Base-by-base conservation (phyloP, 1,284 basidiomycete genomes). In the Vanrija pseudolonga region DNA sequence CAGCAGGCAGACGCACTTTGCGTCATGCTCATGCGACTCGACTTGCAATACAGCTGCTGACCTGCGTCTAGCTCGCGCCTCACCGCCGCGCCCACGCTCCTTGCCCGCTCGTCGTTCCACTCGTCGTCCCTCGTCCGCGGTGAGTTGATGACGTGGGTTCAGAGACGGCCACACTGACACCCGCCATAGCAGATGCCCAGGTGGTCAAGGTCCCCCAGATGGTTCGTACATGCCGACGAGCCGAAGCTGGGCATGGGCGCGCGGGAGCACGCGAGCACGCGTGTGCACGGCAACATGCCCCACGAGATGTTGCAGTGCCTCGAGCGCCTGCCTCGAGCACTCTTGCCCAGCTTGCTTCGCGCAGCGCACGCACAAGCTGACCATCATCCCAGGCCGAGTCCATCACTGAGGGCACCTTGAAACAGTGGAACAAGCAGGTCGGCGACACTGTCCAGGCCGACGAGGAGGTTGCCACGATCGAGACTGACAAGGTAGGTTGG, bases 401-500 rank as follows among this genome's bases (percentile, higher is more conserved):
- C 64, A 96, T 98, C 78, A 91, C 91, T 17, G 95, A 98, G 78
- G 95, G 95, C 51, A 98, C 95, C 6, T 81, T 98, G 59, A 97
- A 94, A 79, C 83, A 90, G 59, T 98, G 93, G 92, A 82, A 83
- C 68, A 98, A 98, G 80, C 85, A 94, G 78, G 86, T 90, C 48
- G 95, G 95, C 42, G 95, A 98, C 72, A 84, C 80, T 59, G 93
- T 98, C 57, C 84, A 87, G 72, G 87, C 82, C 41, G 92, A 97
- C 74, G 95, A 98, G 79, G 95, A 98, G 80, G 83, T 98, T 53
- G 95, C 93, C 23, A 95, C 91, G 45, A 98, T 98, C 65, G 95
- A 98, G 81, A 98, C 95, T 14, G 95, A 98, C 83, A 98, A 98
- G 88, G 93, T 91, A 61, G 36, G 77, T 55, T 45, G 17, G 24